Evolutionary conservation across 2,329 filamentous ascomycete genomes (phyloP), one percentile per base, ranked within the genome.

Genomic region (Gnomoniopsis smithogilvyi): DNA sequence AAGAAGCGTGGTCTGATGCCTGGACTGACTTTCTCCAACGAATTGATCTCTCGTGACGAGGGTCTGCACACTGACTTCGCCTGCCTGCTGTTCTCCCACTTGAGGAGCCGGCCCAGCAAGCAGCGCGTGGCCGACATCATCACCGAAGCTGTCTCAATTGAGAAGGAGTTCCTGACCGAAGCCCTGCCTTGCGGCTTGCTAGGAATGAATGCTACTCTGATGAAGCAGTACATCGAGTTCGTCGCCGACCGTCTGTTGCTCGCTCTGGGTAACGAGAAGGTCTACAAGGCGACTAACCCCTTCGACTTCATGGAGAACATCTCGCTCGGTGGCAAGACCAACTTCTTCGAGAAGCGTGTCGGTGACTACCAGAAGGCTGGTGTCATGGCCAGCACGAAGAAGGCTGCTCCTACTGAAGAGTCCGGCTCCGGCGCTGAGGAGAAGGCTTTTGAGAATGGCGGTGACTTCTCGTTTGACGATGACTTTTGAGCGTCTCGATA

Each of bases 301-400:
- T 99, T 99, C 75, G 95, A 99, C 83, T 99, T 99, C 78, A 99
- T 99, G 95, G 95, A 99, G 85, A 97, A 96, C 80, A 99, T 99
- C 77, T 98, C 95, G 22, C 85, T 99, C 12, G 91, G 92, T 54
- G 95, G 95, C 78, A 99, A 99, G 90, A 99, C 95, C 75, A 99
- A 99, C 87, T 99, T 99, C 86, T 99, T 99, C 75, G 95, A 99
- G 89, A 99, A 99, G 90, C 92, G 95, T 69, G 95, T 99, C 59
- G 95, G 89, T 74, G 95, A 99, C 72, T 99, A 99, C 86, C 95
- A 99, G 80, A 99, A 99, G 85, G 93, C 95, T 41, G 95, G 95
- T 81, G 94, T 99, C 76, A 96, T 99, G 92, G 89, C 89, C 70
- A 93, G 90, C 79, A 90, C 88, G 68, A 92, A 92, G 81, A 88